Percentiles rank a stretch among this genome's conserved stretches.
Evolutionary conservation across 176 grass and related monocot species (phyloP).

Genomic region (Echinochloa phyllopogon): DNA sequence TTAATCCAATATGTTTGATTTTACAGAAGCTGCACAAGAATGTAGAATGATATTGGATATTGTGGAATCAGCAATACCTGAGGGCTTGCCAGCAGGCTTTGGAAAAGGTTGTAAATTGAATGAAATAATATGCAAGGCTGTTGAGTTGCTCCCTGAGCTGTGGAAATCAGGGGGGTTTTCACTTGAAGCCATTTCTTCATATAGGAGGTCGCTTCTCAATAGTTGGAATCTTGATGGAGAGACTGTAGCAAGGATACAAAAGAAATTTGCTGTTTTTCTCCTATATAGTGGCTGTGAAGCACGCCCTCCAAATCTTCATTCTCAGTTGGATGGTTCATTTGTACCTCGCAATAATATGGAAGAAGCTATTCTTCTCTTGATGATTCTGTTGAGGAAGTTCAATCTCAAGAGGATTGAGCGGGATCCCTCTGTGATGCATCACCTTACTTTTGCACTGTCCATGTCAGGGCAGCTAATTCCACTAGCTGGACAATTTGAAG

Average conservation of each 20-base stretch:
- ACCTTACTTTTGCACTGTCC: slow-evolving; percentile 87
- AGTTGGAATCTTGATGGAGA: slow-evolving; percentile 84
- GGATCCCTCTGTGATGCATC: slow-evolving; percentile 78
- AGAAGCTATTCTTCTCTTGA: slow-evolving; percentile 92
- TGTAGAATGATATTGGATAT: slow-evolving; percentile 87
- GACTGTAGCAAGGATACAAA: slow-evolving; percentile 79
- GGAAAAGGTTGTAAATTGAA: slow-evolving; percentile 79
- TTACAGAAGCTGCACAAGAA: slow-evolving; percentile 88
- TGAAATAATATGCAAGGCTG: slow-evolving; percentile 88
- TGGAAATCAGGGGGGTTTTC: slow-evolving; percentile 73
- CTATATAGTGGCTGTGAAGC: slow-evolving; percentile 91
- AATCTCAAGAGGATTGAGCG: slow-evolving; percentile 71
- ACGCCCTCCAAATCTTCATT: slow-evolving; percentile 79
- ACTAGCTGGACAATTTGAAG: slow-evolving; percentile 81
- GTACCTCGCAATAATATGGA: slow-evolving; percentile 90
- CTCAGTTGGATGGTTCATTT: slow-evolving; percentile 86
- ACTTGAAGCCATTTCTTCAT: slow-evolving; percentile 84
- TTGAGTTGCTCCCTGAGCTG: slow-evolving; percentile 87
- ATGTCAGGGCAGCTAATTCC: slow-evolving; percentile 70
- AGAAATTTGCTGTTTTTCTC: slow-evolving; percentile 84
- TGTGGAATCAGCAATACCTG: slow-evolving; percentile 71
- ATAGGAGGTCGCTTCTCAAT: slow-evolving; percentile 82
- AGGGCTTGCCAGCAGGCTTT: slow-evolving; percentile 63
- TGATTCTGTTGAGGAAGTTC: slow-evolving; percentile 89
- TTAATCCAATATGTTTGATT: slow-evolving; percentile 49